Percentiles rank a stretch among this genome's conserved stretches.
phyloP scores from a whole-genome alignment of 805 yeast species.

The Candida morakotiae region DNA sequence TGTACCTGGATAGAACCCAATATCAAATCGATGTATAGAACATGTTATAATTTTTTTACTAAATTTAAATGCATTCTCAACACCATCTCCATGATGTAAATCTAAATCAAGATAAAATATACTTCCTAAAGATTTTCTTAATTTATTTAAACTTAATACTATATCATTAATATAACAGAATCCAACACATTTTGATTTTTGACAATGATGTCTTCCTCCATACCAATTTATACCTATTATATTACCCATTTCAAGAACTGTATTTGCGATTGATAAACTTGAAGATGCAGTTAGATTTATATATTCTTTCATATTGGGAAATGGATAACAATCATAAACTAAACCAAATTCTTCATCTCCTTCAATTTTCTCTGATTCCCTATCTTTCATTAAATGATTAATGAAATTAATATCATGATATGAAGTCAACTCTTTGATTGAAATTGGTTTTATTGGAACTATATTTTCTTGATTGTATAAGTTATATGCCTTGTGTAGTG shows the following conservation, averaged over 20 bases:
- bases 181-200: slow-evolving; percentile 54
- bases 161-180: slow-evolving; percentile 74
- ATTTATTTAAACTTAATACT: slow-evolving; percentile 48
- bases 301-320: slow-evolving; percentile 50
- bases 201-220: slow-evolving; percentile 77
- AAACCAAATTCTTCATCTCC: slow-evolving; percentile 42
- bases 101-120: slow-evolving; percentile 68
- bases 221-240: slow-evolving; percentile 61
- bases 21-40: slow-evolving; percentile 60
- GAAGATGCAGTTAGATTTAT: slow-evolving; percentile 52
- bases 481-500: slow-evolving; percentile 39
- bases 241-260: slow-evolving; percentile 15
- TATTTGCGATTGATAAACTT: slow-evolving; percentile 46
- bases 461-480: slow-evolving; percentile 23
- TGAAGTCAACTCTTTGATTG: slow-evolving; percentile 33
- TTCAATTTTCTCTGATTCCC: slow-evolving; percentile 12
- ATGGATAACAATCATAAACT: slow-evolving; percentile 60
- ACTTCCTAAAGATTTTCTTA: slow-evolving; percentile 43
- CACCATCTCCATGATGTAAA: slow-evolving; percentile 81
- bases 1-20: slow-evolving; percentile 73
- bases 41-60: slow-evolving; percentile 55
- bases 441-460: slow-evolving; percentile 22
- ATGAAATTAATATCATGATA: slow-evolving; percentile 51
- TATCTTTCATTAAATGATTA: slow-evolving; percentile 28
- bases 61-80: slow-evolving; percentile 57